A percentile compares a stretch with the other conserved stretches of the same genome.
Conservation (phyloP, 1,284 basidiomycete genomes). For the Schizophyllum amplum region DNA sequence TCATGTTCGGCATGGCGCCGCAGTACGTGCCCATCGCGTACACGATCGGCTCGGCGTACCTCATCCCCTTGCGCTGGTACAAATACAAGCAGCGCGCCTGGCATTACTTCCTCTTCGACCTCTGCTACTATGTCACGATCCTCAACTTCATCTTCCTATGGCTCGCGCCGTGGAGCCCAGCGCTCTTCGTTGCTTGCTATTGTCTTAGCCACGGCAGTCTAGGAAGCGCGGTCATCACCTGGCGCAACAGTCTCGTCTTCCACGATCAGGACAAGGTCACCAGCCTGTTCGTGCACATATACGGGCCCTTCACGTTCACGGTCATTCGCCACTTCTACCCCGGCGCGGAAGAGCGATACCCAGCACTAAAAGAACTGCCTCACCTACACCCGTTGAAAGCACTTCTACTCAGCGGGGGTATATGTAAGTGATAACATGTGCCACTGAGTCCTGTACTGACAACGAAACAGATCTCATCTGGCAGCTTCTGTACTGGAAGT, state of each 20-base stretch:
- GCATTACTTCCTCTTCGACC: conserved; percentile 93
- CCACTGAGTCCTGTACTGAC: conserved; percentile 10
- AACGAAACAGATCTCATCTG: conserved; percentile 64
- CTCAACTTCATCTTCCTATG: conserved; percentile 87
- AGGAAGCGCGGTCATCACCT: conserved; percentile 90
- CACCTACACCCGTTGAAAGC: conserved; percentile 55
- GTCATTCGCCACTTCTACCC: conserved; percentile 87
- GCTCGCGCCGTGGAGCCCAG: conserved; percentile 66
- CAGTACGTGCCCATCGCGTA: conserved; percentile 77
- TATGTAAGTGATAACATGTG: conserved; percentile 48
- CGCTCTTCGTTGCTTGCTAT: conserved; percentile 81
- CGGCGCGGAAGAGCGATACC: conserved; percentile 66
- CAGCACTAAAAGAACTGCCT: conserved; percentile 63
- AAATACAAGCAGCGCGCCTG: conserved; percentile 81
- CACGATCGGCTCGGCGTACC: conserved; percentile 66
- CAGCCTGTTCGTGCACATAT: conserved; percentile 86
- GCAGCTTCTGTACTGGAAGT: conserved; percentile 91
- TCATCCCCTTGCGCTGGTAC: conserved; percentile 76
- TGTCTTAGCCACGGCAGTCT: conserved; percentile 83
- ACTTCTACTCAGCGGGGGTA: conserved; percentile 59
- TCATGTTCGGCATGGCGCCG: conserved; percentile 78
- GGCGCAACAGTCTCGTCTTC: conserved; percentile 95
- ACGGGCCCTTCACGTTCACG: conserved; percentile 79
- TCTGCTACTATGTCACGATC: conserved; percentile 87
- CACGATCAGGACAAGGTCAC: conserved; percentile 93